Percentiles rank a stretch among this genome's conserved stretches.
phyloP scores from a whole-genome alignment of 805 yeast genomes.

The Hanseniaspora pseudoguilliermondii region DNA sequence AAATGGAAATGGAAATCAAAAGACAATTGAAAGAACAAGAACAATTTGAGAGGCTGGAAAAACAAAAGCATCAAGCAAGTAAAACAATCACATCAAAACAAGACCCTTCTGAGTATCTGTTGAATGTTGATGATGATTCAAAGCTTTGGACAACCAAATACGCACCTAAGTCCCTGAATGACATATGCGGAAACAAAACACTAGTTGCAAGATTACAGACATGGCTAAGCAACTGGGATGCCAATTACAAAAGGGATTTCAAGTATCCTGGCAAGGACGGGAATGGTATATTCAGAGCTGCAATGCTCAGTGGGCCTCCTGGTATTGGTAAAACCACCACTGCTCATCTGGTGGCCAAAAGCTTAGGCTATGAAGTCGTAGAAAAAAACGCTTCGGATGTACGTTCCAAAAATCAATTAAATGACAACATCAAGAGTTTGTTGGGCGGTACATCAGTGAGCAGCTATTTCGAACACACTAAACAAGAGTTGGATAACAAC shows the following conservation, averaged over 20 bases:
- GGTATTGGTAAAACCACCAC: constrained; percentile 79
- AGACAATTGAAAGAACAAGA: constrained; percentile 14
- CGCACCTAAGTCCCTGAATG: constrained; percentile 66
- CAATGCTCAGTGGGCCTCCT: constrained; percentile 75
- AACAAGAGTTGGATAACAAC: constrained; percentile 21
- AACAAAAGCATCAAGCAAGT: constrained; percentile 15
- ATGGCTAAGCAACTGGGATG: constrained; percentile 75
- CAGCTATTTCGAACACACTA: constrained; percentile 47
- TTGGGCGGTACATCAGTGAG: constrained; percentile 71
- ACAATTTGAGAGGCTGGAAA: constrained; percentile 11
- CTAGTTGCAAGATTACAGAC: constrained; percentile 48
- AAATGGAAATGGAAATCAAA: constrained; percentile 29
- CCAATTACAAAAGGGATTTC: constrained; percentile 42
- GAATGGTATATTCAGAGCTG: constrained; percentile 63
- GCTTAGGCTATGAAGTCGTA: constrained; percentile 57
- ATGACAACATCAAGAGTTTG: constrained; percentile 54
- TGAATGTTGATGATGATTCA: constrained; percentile 1
- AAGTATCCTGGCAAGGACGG: constrained; percentile 50
- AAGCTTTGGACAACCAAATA: constrained; percentile 73
- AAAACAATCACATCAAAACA: not conserved
- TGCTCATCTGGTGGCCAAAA: constrained; percentile 60
- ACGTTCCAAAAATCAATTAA: constrained; percentile 66
- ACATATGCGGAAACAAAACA: constrained; percentile 84
- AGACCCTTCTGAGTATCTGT: constrained; percentile 39
- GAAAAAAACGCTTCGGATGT: constrained; percentile 85